Evolutionary conservation across 139 green algal genomes (phyloP).

Genomic region (Chlamydomonas urium): DNA sequence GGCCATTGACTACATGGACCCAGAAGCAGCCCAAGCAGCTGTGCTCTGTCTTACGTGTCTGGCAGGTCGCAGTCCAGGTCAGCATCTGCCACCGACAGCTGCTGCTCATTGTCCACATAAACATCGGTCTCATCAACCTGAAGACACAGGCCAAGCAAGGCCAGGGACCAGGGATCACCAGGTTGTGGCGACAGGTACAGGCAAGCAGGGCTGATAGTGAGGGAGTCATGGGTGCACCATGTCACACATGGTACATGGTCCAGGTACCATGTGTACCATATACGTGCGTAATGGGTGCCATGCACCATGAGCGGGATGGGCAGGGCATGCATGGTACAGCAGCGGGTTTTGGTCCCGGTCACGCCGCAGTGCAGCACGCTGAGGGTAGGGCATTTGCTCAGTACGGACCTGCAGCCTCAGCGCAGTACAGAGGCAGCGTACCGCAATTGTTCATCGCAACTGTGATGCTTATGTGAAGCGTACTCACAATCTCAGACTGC

Average conservation of each 20-base stretch:
- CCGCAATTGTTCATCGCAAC: neutral
- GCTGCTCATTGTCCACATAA: slow-evolving; percentile 13
- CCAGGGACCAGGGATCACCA: neutral
- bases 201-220: neutral
- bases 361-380: neutral
- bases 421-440: neutral
- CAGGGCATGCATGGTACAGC: neutral
- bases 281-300: too few species aligned
- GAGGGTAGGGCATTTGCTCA: neutral
- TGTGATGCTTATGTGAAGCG: neutral
- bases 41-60: too few species aligned
- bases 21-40: too few species aligned
- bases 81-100: neutral
- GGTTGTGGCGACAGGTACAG: neutral
- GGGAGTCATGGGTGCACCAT: neutral
- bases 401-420: neutral
- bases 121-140: too few species aligned
- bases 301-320: neutral
- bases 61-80: neutral
- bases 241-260: neutral
- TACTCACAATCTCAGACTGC: neutral
- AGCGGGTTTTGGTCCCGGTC: neutral
- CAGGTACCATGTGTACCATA: too few species aligned
- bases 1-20: too few species aligned
- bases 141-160: neutral